These are phyloP conservation scores for Eremothecium sinecaudum DNA, from an alignment of 1,139 yeast genomes.

Conservation along the genomic window DNA sequence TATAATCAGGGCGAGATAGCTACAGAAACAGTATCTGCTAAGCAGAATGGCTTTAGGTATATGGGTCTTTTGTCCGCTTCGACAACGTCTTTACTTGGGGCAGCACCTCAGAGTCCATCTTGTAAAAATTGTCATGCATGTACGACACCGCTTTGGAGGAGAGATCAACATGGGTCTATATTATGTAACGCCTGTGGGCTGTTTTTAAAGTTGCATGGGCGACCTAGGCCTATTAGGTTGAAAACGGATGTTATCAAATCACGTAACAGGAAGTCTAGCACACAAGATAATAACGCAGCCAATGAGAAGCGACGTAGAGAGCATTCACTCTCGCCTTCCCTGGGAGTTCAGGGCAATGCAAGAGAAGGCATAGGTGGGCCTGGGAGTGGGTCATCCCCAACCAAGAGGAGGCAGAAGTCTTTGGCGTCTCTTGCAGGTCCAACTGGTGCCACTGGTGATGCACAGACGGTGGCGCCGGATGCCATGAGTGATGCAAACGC, in stretches of 20 bases:
- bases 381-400: neutral
- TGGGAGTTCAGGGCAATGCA: neutral
- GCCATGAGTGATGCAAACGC: neutral
- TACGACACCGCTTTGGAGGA: conserved; percentile 90
- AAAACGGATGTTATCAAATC: conserved; percentile 90
- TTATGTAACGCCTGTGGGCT: conserved; percentile 94
- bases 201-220: conserved; percentile 80
- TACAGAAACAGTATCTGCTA: neutral
- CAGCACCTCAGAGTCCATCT: conserved; percentile 38
- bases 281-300: conserved; percentile 18
- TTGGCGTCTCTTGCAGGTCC: no score
- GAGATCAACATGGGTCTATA: conserved; percentile 89
- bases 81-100: conserved; percentile 4
- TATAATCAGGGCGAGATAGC: neutral
- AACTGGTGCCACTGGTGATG: no score
- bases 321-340: neutral
- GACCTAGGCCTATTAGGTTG: conserved; percentile 82
- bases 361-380: neutral
- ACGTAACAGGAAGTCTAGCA: conserved; percentile 54
- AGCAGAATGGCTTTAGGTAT: neutral
- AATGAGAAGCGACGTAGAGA: conserved; percentile 14
- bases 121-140: conserved; percentile 89
- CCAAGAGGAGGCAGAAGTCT: no score
- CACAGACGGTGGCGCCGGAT: no score
- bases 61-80: neutral